Evolutionary conservation across 345 rosid species (phyloP).

Genomic region (Pelargonium nanum): DNA sequence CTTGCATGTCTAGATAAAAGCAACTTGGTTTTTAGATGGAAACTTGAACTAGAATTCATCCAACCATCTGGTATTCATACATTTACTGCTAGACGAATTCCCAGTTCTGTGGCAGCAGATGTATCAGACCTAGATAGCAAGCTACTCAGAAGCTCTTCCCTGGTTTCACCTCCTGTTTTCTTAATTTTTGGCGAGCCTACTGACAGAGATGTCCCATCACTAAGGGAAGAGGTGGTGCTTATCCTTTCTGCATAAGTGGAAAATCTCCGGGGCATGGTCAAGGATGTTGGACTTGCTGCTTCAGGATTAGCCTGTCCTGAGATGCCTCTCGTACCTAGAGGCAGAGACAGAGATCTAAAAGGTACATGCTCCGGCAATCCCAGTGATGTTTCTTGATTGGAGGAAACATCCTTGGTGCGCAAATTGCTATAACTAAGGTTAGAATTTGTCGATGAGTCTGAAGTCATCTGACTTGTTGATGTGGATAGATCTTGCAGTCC

Average conservation of each 20-base stretch:
- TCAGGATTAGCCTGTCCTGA: slow-evolving; percentile 39
- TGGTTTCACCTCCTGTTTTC: slow-evolving; percentile 86
- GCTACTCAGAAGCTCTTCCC: slow-evolving; percentile 54
- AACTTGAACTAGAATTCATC: slow-evolving; percentile 5
- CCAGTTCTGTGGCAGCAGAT: slow-evolving; percentile 36
- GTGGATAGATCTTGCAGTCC: slow-evolving; percentile 53
- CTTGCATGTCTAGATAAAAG: background rate
- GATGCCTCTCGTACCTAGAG: slow-evolving; percentile 37
- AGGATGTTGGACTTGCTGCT: slow-evolving; percentile 37
- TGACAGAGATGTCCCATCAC: slow-evolving; percentile 47
- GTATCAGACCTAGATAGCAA: slow-evolving; percentile 54
- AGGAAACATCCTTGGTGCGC: slow-evolving; percentile 38
- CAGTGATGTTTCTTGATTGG: slow-evolving; percentile 35
- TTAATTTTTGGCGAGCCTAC: slow-evolving; percentile 71
- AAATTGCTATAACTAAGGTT: slow-evolving; percentile 35
- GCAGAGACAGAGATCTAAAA: slow-evolving; percentile 39
- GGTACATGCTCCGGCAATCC: slow-evolving; percentile 46
- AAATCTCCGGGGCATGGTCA: slow-evolving; percentile 46
- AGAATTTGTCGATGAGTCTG: slow-evolving; percentile 28
- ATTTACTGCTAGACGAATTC: slow-evolving; percentile 41
- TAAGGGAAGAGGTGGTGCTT: slow-evolving; percentile 65
- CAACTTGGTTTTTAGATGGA: too few species aligned
- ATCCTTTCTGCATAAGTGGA: slow-evolving; percentile 83
- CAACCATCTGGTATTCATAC: slow-evolving; percentile 33
- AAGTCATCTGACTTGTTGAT: slow-evolving; percentile 36